A percentile compares a stretch with the other conserved stretches of the same genome.
Evolutionary conservation across 441 rosid species (phyloP).

Genomic region (Bruguiera hainesii): DNA sequence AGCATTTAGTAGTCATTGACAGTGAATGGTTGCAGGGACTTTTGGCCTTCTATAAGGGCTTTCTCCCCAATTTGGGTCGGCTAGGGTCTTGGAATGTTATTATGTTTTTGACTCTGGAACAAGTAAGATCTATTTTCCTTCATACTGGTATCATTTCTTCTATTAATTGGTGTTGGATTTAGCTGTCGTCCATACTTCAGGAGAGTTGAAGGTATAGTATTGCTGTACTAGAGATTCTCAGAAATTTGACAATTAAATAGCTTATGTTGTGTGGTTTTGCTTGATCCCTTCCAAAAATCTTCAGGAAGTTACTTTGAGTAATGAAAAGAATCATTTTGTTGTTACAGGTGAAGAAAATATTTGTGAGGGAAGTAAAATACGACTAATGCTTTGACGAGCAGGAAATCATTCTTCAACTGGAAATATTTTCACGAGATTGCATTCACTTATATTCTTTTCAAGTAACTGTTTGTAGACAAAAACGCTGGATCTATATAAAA

Average conservation of each 20-base stretch:
- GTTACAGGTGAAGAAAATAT: constrained; percentile 69
- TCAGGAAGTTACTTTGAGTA: background rate
- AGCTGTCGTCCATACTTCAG: no score
- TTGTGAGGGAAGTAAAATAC: constrained; percentile 50
- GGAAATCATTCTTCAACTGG: constrained; percentile 10
- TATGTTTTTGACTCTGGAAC: constrained; percentile 96
- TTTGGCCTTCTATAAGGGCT: constrained; percentile 85
- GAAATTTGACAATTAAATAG: no score
- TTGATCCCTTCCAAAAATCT: no score
- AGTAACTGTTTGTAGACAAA: background rate
- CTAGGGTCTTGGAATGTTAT: constrained; percentile 98
- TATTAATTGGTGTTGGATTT: no score
- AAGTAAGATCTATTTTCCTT: constrained; percentile 46
- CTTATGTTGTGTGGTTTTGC: no score
- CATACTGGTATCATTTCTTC: background rate
- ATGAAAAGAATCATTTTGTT: constrained; percentile 14
- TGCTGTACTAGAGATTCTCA: no score
- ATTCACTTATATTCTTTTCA: constrained; percentile 18
- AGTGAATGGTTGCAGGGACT: constrained; percentile 55
- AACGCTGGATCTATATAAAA: constrained; percentile 13
- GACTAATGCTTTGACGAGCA: constrained; percentile 35
- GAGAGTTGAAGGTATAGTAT: no score
- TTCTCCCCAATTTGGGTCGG: constrained; percentile 85
- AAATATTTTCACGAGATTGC: constrained; percentile 7
- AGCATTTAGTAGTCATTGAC: constrained; percentile 3